Percentiles rank a stretch among this genome's conserved stretches.
These are phyloP conservation scores for Colletotrichum eremochloae DNA, from an alignment of 2,329 filamentous ascomycete species.

Conservation along the genomic window DNA sequence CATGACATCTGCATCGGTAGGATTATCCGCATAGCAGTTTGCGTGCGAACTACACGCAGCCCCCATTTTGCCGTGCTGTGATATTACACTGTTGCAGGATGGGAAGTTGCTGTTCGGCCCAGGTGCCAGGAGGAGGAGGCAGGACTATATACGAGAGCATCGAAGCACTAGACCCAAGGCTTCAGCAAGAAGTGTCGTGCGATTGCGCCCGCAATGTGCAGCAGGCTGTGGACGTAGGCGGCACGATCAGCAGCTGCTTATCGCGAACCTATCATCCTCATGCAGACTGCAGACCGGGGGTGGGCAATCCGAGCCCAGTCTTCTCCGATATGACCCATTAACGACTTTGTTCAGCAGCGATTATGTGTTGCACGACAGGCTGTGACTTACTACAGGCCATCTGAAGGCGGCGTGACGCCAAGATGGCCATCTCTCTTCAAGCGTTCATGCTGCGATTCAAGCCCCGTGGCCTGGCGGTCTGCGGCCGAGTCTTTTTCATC, in stretches of 20 bases:
- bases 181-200: not conserved
- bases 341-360: not conserved
- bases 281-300: not conserved
- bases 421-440: too few relatives aligned
- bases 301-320: not conserved
- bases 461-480: too few relatives aligned
- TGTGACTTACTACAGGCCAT: too few relatives aligned
- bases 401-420: too few relatives aligned
- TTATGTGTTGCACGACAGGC: too few relatives aligned
- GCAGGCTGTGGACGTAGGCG: not conserved
- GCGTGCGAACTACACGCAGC: not conserved
- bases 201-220: not conserved
- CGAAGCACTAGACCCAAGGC: not conserved
- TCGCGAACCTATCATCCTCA: not conserved
- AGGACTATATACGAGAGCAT: not conserved
- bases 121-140: not conserved
- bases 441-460: too few relatives aligned
- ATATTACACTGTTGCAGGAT: not conserved
- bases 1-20: not conserved
- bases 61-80: not conserved
- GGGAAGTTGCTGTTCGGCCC: not conserved
- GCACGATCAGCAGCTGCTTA: not conserved
- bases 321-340: not conserved
- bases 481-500: not conserved
- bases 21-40: not conserved